Evolutionary conservation across 1,139 yeast species (phyloP).

Genomic region (Geotrichum restrictum): DNA sequence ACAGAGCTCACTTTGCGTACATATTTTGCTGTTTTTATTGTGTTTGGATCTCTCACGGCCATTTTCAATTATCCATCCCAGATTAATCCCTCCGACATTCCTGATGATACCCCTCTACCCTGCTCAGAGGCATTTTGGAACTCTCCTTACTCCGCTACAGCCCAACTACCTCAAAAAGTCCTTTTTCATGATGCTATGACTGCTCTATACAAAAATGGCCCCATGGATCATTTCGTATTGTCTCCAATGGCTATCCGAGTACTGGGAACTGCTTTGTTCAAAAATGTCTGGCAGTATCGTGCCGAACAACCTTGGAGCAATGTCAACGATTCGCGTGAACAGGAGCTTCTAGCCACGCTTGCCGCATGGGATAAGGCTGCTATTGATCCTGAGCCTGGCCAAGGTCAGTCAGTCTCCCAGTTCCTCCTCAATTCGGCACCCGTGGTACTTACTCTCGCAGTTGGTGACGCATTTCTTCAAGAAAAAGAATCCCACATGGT

Average conservation of each 20-base stretch:
- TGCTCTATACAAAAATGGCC: not conserved
- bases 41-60: constrained; percentile 35
- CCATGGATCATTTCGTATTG: not conserved
- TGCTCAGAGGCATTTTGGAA: constrained; percentile 38
- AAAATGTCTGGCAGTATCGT: constrained; percentile 13
- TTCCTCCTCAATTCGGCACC: constrained; percentile 11
- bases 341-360: not conserved
- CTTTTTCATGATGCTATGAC: constrained; percentile 3
- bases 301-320: constrained; percentile 1
- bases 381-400: constrained; percentile 30
- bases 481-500: constrained; percentile 13
- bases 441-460: constrained; percentile 6
- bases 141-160: constrained; percentile 13
- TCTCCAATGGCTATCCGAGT: constrained; percentile 20
- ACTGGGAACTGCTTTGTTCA: constrained; percentile 14
- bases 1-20: constrained; percentile 36
- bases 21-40: constrained; percentile 33
- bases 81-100: constrained; percentile 9
- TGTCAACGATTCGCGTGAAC: not conserved
- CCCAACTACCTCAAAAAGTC: not conserved
- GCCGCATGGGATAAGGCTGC: constrained; percentile 24
- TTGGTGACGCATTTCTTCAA: not conserved
- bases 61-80: constrained; percentile 34
- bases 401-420: constrained; percentile 28
- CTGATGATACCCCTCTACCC: constrained; percentile 27